Evolutionary conservation across 2,329 filamentous ascomycete genomes (phyloP), one percentile per base, ranked within the genome.

Genomic region (Coniochaeta sp.): DNA sequence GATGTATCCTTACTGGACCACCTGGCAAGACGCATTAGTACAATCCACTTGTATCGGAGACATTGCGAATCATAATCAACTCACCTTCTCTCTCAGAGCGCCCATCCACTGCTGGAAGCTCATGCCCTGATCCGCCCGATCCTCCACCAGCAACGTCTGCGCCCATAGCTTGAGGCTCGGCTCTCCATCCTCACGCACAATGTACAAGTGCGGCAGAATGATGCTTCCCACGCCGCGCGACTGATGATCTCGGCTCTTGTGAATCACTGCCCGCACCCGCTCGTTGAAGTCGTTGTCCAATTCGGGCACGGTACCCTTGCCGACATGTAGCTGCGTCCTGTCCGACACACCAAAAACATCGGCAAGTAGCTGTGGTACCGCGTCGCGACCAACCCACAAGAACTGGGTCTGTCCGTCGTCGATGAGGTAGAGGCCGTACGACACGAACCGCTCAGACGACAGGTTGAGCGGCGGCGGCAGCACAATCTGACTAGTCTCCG

Each of bases 371-470:
- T 96, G 91, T 1, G 92, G 91, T 31, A 99, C 91, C 1, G 93
- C 89, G 66, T 99, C 93, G 38, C 93, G 87, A 16, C 95, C 95
- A 22, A 98, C 83, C 95, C 95, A 99, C 56, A 99, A 77, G 82
- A 99, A 99, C 73, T 99, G 95, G 6, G 91, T 97, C 75, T 97
- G 93, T 2, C 93, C 93, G 70, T 99, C 95, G 68, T 99, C 95
- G 68, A 99, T 95, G 61, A 99, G 83, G 74, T 99, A 99, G 19
- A 99, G 79, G 31, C 95, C 95, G 70, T 96, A 96, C 0, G 92
- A 85, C 3, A 91, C 90, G 57, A 99, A 84, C 55, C 89, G 86
- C 73, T 93, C 91, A 1, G 93, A 96, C 3, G 91, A 92, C 61
- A 98, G 82, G 73, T 97, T 97, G 69, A 91, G 70, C 0, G 90